Conservation (phyloP, 306 rosid genomes). For the Acacia acuminata region DNA sequence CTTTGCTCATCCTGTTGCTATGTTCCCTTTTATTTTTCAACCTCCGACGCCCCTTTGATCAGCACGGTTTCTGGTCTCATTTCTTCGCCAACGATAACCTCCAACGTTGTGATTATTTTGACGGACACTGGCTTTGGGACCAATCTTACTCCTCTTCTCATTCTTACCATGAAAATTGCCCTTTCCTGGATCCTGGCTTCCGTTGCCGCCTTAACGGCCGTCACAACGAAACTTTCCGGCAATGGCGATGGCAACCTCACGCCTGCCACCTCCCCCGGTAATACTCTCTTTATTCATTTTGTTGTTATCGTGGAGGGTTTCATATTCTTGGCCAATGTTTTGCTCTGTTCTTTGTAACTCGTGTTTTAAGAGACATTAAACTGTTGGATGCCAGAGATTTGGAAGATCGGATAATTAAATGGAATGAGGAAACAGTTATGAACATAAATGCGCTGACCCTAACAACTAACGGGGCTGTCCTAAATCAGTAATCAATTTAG, state of each 20-base stretch:
- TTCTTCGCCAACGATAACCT: constrained; percentile 1
- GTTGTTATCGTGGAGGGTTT: background rate
- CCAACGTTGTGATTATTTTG: constrained; percentile 56
- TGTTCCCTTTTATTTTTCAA: constrained; percentile 38
- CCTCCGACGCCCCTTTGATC: constrained; percentile 42
- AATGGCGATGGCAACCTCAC: constrained; percentile 84
- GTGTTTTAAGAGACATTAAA: background rate
- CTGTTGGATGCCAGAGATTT: background rate
- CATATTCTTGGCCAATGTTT: background rate
- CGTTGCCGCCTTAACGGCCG: constrained; percentile 74
- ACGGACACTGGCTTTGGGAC: constrained; percentile 73
- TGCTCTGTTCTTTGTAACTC: background rate
- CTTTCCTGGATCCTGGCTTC: constrained; percentile 86
- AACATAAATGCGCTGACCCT: background rate
- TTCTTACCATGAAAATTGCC: constrained; percentile 66
- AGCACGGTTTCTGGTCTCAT: constrained; percentile 42
- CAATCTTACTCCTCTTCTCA: constrained; percentile 21
- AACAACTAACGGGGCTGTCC: no score
- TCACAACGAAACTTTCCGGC: constrained; percentile 46
- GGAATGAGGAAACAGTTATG: background rate
- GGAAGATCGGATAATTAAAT: background rate
- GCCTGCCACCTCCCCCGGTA: constrained; percentile 79
- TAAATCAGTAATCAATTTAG: background rate
- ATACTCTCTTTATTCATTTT: background rate
- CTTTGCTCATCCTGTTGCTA: constrained; percentile 42